These are phyloP conservation scores for Neoascochyta sp. DNA, from an alignment of 2,329 filamentous ascomycete genomes.

Conservation along the genomic window DNA sequence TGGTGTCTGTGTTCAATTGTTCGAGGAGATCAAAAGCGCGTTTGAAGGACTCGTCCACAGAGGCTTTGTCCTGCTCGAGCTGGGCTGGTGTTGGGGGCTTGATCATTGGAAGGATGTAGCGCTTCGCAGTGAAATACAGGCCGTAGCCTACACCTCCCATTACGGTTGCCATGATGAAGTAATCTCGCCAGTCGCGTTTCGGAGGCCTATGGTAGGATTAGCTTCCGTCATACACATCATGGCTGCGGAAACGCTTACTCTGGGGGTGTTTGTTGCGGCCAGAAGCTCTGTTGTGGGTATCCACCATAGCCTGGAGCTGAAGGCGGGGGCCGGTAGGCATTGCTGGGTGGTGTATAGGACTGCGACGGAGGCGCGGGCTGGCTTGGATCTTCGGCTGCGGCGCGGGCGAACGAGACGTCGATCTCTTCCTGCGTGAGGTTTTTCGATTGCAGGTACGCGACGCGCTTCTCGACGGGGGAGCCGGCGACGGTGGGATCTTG, in stretches of 20 bases:
- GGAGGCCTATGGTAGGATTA: constrained; percentile 48
- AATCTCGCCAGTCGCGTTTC: constrained; percentile 91
- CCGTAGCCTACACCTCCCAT: constrained; percentile 87
- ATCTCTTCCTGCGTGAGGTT: constrained; percentile 97
- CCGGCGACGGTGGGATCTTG: constrained; percentile 88
- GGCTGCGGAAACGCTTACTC: constrained; percentile 41
- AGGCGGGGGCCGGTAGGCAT: constrained; percentile 47
- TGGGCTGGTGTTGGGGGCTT: constrained; percentile 91
- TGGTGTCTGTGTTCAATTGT: constrained; percentile 86
- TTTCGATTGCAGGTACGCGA: constrained; percentile 92
- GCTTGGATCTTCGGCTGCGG: constrained; percentile 53
- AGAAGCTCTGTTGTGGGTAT: constrained; percentile 52
- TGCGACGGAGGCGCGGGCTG: constrained; percentile 48
- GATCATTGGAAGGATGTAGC: constrained; percentile 87
- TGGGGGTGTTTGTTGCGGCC: constrained; percentile 52
- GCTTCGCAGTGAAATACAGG: constrained; percentile 78
- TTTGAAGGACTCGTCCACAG: constrained; percentile 89
- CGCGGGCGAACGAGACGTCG: constrained; percentile 74
- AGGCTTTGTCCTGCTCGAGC: constrained; percentile 88
- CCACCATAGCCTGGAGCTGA: constrained; percentile 48
- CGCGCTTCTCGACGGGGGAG: constrained; percentile 86
- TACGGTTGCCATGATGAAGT: constrained; percentile 99
- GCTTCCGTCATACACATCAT: constrained; percentile 2
- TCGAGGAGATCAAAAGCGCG: constrained; percentile 88
- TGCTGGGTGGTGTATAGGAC: constrained; percentile 42